A percentile compares a stretch with the other conserved stretches of the same genome.
Evolutionary conservation across 805 yeast genomes (phyloP).

Genomic region (Debaryomyces hansenii): DNA sequence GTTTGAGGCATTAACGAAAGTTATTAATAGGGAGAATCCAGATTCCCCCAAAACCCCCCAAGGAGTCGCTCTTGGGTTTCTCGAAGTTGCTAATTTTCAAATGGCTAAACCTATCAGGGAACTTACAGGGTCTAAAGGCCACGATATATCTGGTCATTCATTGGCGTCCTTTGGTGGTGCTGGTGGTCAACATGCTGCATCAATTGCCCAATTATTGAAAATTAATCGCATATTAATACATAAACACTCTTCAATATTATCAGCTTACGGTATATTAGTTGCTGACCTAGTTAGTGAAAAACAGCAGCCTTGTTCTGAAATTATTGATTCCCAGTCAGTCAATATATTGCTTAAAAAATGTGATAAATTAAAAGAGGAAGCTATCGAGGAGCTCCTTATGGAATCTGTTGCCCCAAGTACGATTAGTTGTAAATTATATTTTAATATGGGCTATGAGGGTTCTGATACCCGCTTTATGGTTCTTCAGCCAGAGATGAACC

Average conservation of each 20-base stretch:
- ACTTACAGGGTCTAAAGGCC: constrained; percentile 83
- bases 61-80: constrained; percentile 77
- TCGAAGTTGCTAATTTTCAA: constrained; percentile 80
- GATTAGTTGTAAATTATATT: constrained; percentile 11
- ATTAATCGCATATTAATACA: constrained; percentile 71
- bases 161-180: constrained; percentile 91
- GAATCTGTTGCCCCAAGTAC: constrained; percentile 11
- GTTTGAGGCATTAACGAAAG: constrained; percentile 55
- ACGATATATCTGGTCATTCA: constrained; percentile 61
- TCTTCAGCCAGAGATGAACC: constrained; percentile 15
- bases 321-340: constrained; percentile 24
- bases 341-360: constrained; percentile 17
- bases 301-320: constrained; percentile 68
- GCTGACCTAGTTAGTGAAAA: constrained; percentile 82
- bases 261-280: constrained; percentile 85
- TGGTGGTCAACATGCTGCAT: constrained; percentile 87
- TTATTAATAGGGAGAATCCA: constrained; percentile 54
- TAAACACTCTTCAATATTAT: constrained; percentile 76
- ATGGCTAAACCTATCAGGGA: constrained; percentile 91
- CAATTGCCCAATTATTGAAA: constrained; percentile 71
- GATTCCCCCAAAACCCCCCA: constrained; percentile 50
- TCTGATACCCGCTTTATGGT: constrained; percentile 30
- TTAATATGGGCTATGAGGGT: constrained; percentile 22
- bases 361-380: constrained; percentile 11
- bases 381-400: constrained; percentile 6